Base-by-base conservation (phyloP, 345 rosid genomes). In the Garcia nutans region DNA sequence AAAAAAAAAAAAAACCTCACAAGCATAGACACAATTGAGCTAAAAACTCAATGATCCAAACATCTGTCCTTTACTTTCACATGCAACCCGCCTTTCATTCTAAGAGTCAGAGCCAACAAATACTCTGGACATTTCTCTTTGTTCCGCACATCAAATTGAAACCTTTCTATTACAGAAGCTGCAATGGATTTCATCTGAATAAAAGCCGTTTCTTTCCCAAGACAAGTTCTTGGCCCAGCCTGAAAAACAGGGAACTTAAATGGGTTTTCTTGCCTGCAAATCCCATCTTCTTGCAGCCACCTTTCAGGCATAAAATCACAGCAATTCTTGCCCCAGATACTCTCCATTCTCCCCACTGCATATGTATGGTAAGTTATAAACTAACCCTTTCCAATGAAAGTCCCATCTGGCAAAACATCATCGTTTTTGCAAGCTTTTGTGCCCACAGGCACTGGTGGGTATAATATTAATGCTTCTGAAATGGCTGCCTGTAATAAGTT, bases 121-220 rank as follows among this genome's bases (percentile, higher is more conserved):
- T 74, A 55, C 65, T 57, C 70, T 0, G 76, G 78, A 62, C 80
- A 54, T 49, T 62, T 62, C 20, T 70, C 76, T 41, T 47, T 52
- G 3, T 65, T 57, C 24, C 23, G 26, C 10, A 61, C 78, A 52
- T 19, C 65, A 61, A 73, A 52, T 15, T 60, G 37, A 26, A 77
- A 70, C 23, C 72, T 71, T 52, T 74, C 81, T 1, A 77, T 74
- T 3, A 80, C 73, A 1, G 79, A 47, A 13, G 79, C 76, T 2
- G 76, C 84, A 20, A 77, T 64, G 7, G 49, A 54, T 63, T 77
- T 81, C 80, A 77, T 81, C 67, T 77, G 84, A 11, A 57, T 63
- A 58, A 28, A 75, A 7, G 79, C 79, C 72, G 75, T 70, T 7
- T 79, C 76, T 52, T 79, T 44, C 74, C 80, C 76, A 0, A 73